Base-by-base conservation (phyloP, 768 basidiomycete species). In the Mycena filopes region DNA sequence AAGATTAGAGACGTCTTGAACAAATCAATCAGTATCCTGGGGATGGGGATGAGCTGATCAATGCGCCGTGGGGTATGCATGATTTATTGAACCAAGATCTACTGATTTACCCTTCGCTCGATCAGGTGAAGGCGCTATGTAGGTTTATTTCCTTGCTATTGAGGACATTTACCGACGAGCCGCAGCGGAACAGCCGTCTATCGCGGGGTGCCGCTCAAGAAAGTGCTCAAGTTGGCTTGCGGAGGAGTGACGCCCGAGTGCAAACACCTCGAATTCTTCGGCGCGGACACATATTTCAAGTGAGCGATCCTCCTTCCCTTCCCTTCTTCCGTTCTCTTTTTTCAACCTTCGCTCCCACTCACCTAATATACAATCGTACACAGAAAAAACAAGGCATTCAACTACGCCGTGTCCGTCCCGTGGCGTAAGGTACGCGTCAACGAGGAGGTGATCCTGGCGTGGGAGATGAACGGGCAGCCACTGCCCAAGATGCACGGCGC, bases 261-360 rank as follows among this genome's bases (percentile, higher is more conserved):
- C 54, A 66, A 82, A 68, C 85, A 86, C 69, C 75, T 86, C 67
- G 86, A 87, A 71, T 84, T 86, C 71, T 81, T 86, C 63, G 85
- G 86, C 25, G 85, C 84, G 8, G 86, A 87, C 64, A 86, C 85
- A 1, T 86, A 86, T 71, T 85, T 86, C 78, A 84, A 84, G 85
- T 83, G 41, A 41, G 77, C 60, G 29, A n/a, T n/a, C n/a, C n/a
- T n/a, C n/a, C n/a, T n/a, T n/a, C n/a, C n/a, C n/a, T n/a, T n/a
- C n/a, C n/a, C n/a, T n/a, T n/a, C n/a, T n/a, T n/a, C n/a, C n/a
- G n/a, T n/a, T n/a, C n/a, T 20, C 50, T 36, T 36, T 43, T 26
- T 29, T 25, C 38, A 26, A 48, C 7, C 55, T 20, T 49, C 1
- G 31, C 16, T 43, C n/a, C 25, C 10, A 29, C 15, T 15, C 57